These are phyloP conservation scores for Lecanicillium sp. DNA, from an alignment of 2,329 filamentous ascomycete species.

Conservation along the genomic window DNA sequence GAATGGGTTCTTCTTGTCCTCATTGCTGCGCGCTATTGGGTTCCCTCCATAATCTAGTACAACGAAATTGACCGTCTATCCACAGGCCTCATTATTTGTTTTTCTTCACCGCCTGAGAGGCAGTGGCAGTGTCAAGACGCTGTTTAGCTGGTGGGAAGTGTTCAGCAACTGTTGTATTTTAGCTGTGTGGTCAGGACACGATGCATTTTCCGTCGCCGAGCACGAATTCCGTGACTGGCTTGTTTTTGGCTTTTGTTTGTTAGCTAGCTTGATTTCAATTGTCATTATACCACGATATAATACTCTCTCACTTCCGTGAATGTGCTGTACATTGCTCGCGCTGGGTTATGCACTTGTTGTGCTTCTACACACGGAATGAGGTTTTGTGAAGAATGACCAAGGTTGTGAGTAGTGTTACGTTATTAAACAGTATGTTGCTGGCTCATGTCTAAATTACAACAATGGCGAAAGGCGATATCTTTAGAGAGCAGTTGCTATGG, in stretches of 20 bases:
- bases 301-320: constrained; percentile 9
- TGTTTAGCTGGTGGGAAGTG: not conserved
- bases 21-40: constrained; percentile 9
- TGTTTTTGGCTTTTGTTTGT: constrained; percentile 6
- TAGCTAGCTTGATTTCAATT: constrained; percentile 2
- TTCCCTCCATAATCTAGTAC: constrained; percentile 10
- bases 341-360: too few relatives aligned
- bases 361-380: too few relatives aligned
- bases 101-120: not conserved
- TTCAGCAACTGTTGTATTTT: constrained; percentile 5
- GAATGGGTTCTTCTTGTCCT: constrained; percentile 9
- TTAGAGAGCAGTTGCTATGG: too few relatives aligned
- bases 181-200: constrained; percentile 1
- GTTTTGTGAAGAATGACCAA: too few relatives aligned
- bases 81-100: not conserved
- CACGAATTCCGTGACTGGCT: not conserved
- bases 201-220: constrained; percentile 1
- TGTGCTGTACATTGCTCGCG: too few relatives aligned
- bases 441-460: too few relatives aligned
- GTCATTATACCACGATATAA: constrained; percentile 14
- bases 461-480: too few relatives aligned
- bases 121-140: not conserved
- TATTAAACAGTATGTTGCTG: too few relatives aligned
- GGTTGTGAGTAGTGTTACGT: too few relatives aligned
- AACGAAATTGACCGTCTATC: constrained; percentile 8